Percentiles rank a stretch among this genome's conserved stretches.
phyloP scores from a whole-genome alignment of 2,329 filamentous ascomycete genomes.

The Hypoxylon sp. region DNA sequence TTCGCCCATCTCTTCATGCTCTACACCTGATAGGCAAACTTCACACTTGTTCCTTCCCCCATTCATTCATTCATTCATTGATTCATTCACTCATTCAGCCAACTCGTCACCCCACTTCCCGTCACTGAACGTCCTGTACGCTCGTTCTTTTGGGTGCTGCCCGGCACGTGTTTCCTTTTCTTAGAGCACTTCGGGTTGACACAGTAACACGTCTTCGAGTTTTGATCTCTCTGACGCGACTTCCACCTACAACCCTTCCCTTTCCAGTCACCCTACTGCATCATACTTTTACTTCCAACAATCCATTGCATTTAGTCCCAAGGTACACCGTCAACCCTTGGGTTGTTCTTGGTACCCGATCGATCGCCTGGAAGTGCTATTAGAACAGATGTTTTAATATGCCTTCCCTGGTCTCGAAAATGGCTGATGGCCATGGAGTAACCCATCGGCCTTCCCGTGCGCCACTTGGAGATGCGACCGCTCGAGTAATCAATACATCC shows the following conservation, averaged over 20 bases:
- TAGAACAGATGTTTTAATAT: constrained; percentile 39
- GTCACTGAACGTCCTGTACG: neutral
- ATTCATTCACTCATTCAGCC: neutral
- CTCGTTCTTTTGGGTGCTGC: neutral
- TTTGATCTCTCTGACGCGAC: constrained; percentile 8
- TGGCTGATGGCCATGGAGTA: constrained; percentile 45
- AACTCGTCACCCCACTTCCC: no score
- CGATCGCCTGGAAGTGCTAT: neutral
- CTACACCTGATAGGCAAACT: neutral
- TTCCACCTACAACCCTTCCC: constrained; percentile 6
- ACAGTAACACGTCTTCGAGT: neutral
- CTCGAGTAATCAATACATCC: constrained; percentile 49
- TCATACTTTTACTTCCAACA: constrained; percentile 3
- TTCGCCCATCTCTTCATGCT: neutral
- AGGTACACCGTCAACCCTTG: constrained; percentile 1
- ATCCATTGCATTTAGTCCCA: neutral
- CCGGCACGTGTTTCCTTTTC: neutral
- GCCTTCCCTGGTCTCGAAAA: constrained; percentile 36
- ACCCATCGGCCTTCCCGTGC: constrained; percentile 44
- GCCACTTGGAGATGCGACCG: constrained; percentile 53
- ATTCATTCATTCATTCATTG: neutral
- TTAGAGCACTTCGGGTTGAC: neutral
- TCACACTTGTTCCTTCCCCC: neutral
- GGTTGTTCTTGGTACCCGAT: constrained; percentile 15
- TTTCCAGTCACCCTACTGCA: constrained; percentile 3